Conservation (phyloP, 306 rosid genomes). For the Quercus ilex region DNA sequence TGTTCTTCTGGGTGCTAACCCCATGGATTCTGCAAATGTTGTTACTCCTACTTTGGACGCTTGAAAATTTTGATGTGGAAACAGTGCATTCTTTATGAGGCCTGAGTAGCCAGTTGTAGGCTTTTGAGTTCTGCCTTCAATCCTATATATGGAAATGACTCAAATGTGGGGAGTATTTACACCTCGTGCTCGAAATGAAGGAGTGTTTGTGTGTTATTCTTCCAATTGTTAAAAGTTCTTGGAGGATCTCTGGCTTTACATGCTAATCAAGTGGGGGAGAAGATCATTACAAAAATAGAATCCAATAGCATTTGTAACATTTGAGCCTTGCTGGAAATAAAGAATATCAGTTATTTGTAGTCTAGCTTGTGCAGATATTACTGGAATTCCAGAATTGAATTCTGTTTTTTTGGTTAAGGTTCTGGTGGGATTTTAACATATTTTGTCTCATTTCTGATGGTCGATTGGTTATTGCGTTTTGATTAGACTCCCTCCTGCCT, state of each 20-base stretch:
- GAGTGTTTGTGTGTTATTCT: background rate
- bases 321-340: background rate
- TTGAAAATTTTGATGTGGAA: too few species aligned
- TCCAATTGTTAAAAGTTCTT: background rate
- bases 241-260: background rate
- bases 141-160: too few species aligned
- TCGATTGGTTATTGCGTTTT: background rate
- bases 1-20: too few species aligned
- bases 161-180: too few species aligned
- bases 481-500: background rate
- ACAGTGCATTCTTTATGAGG: background rate
- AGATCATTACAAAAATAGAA: background rate
- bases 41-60: too few species aligned
- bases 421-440: background rate
- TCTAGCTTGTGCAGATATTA: slow-evolving; percentile 1
- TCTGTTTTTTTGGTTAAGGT: background rate
- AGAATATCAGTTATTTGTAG: background rate
- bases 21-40: too few species aligned
- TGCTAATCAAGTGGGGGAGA: slow-evolving; percentile 1
- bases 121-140: too few species aligned
- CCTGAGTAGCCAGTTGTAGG: too few species aligned
- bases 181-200: too few species aligned
- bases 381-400: background rate
- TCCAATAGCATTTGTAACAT: background rate
- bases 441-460: background rate